A percentile compares a stretch with the other conserved stretches of the same genome.
phyloP scores from a whole-genome alignment of 2,329 filamentous ascomycete species.

The Rutstroemia sp. region DNA sequence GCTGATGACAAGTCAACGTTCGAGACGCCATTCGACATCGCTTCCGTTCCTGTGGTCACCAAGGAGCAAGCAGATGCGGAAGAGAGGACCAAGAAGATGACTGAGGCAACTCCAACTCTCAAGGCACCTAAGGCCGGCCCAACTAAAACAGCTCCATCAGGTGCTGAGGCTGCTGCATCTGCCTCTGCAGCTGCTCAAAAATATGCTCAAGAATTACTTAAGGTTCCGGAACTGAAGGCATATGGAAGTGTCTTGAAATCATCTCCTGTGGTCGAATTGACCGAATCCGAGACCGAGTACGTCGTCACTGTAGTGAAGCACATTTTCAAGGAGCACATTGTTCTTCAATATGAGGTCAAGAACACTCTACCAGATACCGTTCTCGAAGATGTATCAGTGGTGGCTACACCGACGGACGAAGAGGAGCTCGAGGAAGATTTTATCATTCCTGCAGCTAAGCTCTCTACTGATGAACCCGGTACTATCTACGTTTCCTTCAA shows the following conservation, averaged over 20 bases:
- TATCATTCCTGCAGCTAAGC: conserved; percentile 79
- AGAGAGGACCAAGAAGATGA: conserved; percentile 95
- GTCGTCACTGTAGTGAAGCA: conserved; percentile 92
- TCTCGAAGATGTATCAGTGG: conserved; percentile 79
- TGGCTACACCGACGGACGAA: conserved; percentile 72
- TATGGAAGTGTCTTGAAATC: conserved; percentile 93
- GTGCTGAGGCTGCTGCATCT: conserved; percentile 68
- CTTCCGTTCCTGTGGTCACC: conserved; percentile 84
- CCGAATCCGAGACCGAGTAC: conserved; percentile 95
- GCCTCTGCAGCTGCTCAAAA: conserved; percentile 78
- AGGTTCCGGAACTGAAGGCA: conserved; percentile 83
- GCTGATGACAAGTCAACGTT: conserved; percentile 85
- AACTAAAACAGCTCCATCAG: conserved; percentile 59
- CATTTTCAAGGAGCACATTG: conserved; percentile 94
- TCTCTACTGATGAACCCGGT: conserved; percentile 78
- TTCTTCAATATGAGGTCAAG: conserved; percentile 95
- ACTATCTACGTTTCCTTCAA: conserved; percentile 94
- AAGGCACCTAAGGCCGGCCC: conserved; percentile 83
- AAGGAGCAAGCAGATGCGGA: conserved; percentile 94
- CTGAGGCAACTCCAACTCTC: conserved; percentile 82
- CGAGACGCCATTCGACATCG: conserved; percentile 79
- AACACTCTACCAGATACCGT: conserved; percentile 91
- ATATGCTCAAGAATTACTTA: conserved; percentile 78
- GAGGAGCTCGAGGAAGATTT: conserved; percentile 87
- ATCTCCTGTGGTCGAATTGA: conserved; percentile 77